These are phyloP conservation scores for Leccinellum rugosiceps DNA, from an alignment of 768 basidiomycete species.

Conservation along the genomic window DNA sequence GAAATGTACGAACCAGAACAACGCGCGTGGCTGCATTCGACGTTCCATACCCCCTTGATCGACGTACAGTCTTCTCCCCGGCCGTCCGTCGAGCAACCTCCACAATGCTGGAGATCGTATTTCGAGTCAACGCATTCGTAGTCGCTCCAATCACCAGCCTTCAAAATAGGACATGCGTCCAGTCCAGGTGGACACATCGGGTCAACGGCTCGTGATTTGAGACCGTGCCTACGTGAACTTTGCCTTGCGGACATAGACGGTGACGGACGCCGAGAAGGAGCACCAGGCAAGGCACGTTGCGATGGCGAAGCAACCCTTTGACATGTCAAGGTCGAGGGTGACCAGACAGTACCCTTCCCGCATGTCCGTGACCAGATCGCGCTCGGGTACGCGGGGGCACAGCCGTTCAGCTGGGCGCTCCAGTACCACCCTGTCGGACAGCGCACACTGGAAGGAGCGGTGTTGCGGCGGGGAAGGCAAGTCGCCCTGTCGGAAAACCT, in stretches of 20 bases:
- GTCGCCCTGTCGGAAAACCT: slow-evolving; percentile 14
- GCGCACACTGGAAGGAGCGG: background rate
- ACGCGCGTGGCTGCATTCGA: slow-evolving; percentile 57
- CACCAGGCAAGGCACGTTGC: background rate
- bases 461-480: slow-evolving; percentile 9
- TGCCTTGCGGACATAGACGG: slow-evolving; percentile 33
- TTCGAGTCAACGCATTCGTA: slow-evolving; percentile 64
- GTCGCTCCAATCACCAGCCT: slow-evolving; percentile 37
- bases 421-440: slow-evolving; percentile 22
- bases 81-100: slow-evolving; percentile 66
- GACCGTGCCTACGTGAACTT: slow-evolving; percentile 23
- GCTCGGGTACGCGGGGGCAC: slow-evolving; percentile 12
- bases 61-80: slow-evolving; percentile 68
- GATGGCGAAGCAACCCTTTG: slow-evolving; percentile 30
- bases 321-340: slow-evolving; percentile 39
- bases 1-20: slow-evolving; percentile 46
- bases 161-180: slow-evolving; percentile 55
- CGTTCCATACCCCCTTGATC: slow-evolving; percentile 63
- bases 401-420: slow-evolving; percentile 3
- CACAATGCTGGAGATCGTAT: slow-evolving; percentile 68
- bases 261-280: slow-evolving; percentile 30
- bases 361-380: slow-evolving; percentile 28
- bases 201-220: slow-evolving; percentile 33
- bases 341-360: slow-evolving; percentile 46
- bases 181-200: slow-evolving; percentile 49